Base-by-base conservation (phyloP, 1,284 basidiomycete species). In the Lentinus polychrous region DNA sequence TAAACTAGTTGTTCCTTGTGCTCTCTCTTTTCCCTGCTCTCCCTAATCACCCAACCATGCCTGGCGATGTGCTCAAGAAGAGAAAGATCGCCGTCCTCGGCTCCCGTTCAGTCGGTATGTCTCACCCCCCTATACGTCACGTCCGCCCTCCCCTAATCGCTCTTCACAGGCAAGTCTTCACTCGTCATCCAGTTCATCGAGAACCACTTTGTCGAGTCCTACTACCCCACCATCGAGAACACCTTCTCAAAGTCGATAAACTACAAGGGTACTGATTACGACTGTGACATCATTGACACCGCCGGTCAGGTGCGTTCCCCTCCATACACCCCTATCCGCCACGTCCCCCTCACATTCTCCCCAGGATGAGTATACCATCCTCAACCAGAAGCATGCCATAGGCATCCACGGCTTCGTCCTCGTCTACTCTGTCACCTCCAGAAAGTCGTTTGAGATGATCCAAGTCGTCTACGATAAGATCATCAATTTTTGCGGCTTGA, bases 251-350 rank as follows among this genome's bases (percentile, higher is more conserved):
- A 96, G 76, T 79, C 75, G 42, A 80, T 98, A 68, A 80, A 78
- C 56, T 83, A 87, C 73, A 87, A 89, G 52, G 91, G 91, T 48
- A 74, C 80, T 39, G 86, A 94, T 57, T 98, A 91, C 63, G 83
- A 92, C 56, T 93, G 92, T 72, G 94, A 98, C 72, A 97, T 99
- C 72, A 92, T 99, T 63, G 96, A 99, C 70, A 97, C 94, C 52
- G 96, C 96, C 48, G 96, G 96, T 43, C 94, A 99, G 80, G 86
- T 80, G 42, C 46, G 60, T 56, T 50, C 49, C 18, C 52, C 22
- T 44, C 3, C 61, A 31, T 46, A 23, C 46, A 36, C 40, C 18
- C 49, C 17, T 51, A 48, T 14, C 18, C 37, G 38, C 43, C 47
- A 39, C 52, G 32, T 22, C 39, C 38, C 33, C 49, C 40, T 12